Percentiles rank a stretch among this genome's conserved stretches.
phyloP scores from a whole-genome alignment of 441 rosid genomes.

The Syzygium malaccense region DNA sequence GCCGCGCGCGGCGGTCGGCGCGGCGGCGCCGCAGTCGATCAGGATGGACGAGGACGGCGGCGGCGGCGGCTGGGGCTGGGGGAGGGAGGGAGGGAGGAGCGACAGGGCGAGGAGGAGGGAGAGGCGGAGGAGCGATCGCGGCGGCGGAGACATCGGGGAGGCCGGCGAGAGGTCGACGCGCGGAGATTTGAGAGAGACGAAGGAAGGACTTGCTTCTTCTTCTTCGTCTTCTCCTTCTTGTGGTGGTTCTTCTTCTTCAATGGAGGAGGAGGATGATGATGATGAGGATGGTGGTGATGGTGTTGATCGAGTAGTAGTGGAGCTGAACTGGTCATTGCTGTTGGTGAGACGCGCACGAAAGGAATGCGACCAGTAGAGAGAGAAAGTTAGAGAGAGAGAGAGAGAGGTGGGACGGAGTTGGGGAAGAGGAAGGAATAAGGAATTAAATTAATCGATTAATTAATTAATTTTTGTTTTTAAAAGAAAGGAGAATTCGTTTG shows the following conservation, averaged over 20 bases:
- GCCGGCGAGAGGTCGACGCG: not conserved
- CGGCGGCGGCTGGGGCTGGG: constrained; percentile 6
- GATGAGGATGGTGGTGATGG: not conserved
- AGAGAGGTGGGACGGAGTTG: constrained; percentile 17
- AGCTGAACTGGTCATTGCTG: constrained; percentile 38
- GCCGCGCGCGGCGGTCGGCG: constrained; percentile 25
- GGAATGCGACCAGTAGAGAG: constrained; percentile 20
- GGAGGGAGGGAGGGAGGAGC: constrained; percentile 19
- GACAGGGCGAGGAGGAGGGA: constrained; percentile 12
- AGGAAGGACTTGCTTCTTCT: not conserved
- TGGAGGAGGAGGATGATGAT: not conserved
- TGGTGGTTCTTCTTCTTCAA: not conserved
- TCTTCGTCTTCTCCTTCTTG: not conserved
- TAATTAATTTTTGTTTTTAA: no score
- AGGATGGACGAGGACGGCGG: constrained; percentile 29
- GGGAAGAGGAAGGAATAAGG: not conserved
- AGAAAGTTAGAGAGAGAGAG: constrained; percentile 10
- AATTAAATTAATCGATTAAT: not conserved
- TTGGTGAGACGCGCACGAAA: constrained; percentile 26
- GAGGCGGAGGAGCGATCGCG: constrained; percentile 10
- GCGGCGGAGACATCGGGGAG: constrained; percentile 19
- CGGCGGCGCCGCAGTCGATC: constrained; percentile 68
- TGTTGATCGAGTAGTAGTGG: not conserved
- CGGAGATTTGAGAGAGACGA: not conserved
- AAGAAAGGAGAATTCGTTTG: no score